Conservation (phyloP, 306 rosid genomes). For the Pterocarpus macrocarpus region DNA sequence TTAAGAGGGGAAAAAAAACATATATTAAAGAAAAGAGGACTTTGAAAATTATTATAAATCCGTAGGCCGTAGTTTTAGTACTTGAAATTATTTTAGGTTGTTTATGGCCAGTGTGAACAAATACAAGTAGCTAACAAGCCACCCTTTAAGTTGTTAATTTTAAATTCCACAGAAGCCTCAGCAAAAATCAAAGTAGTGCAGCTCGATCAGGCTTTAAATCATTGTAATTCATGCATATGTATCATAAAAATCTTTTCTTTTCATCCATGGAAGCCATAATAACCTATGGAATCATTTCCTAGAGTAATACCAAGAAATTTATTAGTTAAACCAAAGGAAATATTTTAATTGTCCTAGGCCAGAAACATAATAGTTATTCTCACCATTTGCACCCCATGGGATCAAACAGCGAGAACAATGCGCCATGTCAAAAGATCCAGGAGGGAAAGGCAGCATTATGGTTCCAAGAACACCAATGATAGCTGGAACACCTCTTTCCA, state of each 20-base stretch:
- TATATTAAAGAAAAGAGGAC: not conserved
- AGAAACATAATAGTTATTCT: slow-evolving; percentile 39
- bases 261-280: not conserved
- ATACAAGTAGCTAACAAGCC: slow-evolving; percentile 2
- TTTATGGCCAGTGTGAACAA: not conserved
- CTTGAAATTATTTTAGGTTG: slow-evolving; percentile 1
- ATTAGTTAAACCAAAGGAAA: slow-evolving; percentile 16
- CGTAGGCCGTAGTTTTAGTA: slow-evolving; percentile 20
- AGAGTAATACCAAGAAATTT: slow-evolving; percentile 13
- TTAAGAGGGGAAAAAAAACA: not conserved
- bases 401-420: slow-evolving; percentile 92
- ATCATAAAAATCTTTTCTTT: slow-evolving; percentile 6
- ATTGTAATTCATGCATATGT: slow-evolving; percentile 18
- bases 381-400: slow-evolving; percentile 83
- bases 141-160: slow-evolving; percentile 10
- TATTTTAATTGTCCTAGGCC: slow-evolving; percentile 19
- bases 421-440: slow-evolving; percentile 89
- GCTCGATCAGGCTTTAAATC: slow-evolving; percentile 14
- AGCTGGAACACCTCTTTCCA: slow-evolving; percentile 95
- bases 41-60: slow-evolving; percentile 27
- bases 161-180: slow-evolving; percentile 4
- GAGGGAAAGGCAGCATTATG: slow-evolving; percentile 81
- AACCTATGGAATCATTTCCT: slow-evolving; percentile 7
- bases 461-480: slow-evolving; percentile 88
- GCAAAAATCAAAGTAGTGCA: slow-evolving; percentile 4